Evolutionary conservation across 2,329 filamentous ascomycete genomes (phyloP).

Genomic region (Paraconiothyrium brasiliense): DNA sequence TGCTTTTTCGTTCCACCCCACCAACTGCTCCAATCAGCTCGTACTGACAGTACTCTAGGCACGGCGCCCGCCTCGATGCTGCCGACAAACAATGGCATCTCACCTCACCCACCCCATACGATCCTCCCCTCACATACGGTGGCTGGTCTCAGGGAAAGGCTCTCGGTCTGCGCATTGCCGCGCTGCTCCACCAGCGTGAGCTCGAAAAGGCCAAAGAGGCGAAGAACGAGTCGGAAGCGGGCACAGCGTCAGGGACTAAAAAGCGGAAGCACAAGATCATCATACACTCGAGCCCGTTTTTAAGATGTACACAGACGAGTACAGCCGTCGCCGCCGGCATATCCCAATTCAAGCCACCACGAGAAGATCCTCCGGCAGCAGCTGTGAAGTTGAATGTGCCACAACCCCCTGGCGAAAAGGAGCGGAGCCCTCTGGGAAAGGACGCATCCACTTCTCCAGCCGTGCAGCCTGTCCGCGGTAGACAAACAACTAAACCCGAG

Average conservation of each 20-base stretch:
- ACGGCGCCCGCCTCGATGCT: constrained; percentile 92
- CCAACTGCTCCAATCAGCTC: neutral
- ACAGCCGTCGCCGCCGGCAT: constrained; percentile 88
- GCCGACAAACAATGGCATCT: constrained; percentile 96
- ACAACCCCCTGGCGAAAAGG: constrained; percentile 28
- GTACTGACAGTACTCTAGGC: constrained; percentile 60
- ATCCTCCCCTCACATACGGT: constrained; percentile 92
- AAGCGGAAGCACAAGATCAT: constrained; percentile 78
- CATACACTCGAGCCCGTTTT: constrained; percentile 91
- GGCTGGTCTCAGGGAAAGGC: constrained; percentile 89
- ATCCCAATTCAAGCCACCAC: constrained; percentile 65
- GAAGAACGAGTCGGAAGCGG: constrained; percentile 28
- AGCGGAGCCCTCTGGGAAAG: constrained; percentile 27
- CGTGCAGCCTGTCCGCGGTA: constrained; percentile 29
- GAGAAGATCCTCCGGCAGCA: constrained; percentile 22
- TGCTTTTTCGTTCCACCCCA: constrained; percentile 17
- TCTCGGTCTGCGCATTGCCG: constrained; percentile 84
- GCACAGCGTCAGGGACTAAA: constrained; percentile 53
- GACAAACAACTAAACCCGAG: constrained; percentile 49
- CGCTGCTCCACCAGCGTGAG: constrained; percentile 66
- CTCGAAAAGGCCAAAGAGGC: constrained; percentile 52
- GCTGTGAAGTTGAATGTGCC: constrained; percentile 33
- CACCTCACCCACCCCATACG: constrained; percentile 91
- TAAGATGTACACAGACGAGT: constrained; percentile 92
- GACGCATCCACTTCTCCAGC: constrained; percentile 29